Base-by-base conservation (phyloP, 2,329 filamentous ascomycete species). In the Pezicula radicicola region DNA sequence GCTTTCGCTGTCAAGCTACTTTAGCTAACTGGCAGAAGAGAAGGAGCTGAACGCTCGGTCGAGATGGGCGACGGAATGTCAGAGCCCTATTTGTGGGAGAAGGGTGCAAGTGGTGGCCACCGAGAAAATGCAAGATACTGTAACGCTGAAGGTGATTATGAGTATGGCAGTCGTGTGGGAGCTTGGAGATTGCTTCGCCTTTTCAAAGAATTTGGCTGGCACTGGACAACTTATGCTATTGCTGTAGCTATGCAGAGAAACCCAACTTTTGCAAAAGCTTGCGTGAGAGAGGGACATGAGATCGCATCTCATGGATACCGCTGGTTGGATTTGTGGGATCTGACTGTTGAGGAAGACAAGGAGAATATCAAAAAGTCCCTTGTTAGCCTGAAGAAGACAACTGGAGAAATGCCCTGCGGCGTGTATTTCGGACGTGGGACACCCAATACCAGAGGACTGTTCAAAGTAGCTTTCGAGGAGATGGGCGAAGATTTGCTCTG, bases 401-500 rank as follows among this genome's bases (percentile, higher is more conserved):
- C 65, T 6, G 64, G 69, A 4, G 59, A 63, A 33, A 63, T 64
- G 52, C 67, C 67, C 0, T 61, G 60, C 3, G 68, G 68, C 0
- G 64, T 63, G 15, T 70, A 69, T 48, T 69, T 64, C 51, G 67
- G 67, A 1, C 54, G 67, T 1, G 65, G 61, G 9, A 68, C 66
- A 7, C 65, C 65, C 8, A 74, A 76, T 48, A 75, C 72, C 13
- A 64, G 69, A 12, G 71, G 69, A 3, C 63, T 78, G 39, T 69
- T 80, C 3, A 71, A 72, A 25, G 69, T 73, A 55, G 72, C 75
- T 3, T 78, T 75, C 61, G 70, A 75, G 53, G 77, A 80, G 63
- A 74, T 79, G 68, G 73, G 76, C 5, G 72, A 73, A 51, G 70
- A 71, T 58, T 69, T 81, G 3, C 59, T 78, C 2, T 81, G 75